Base-by-base conservation (phyloP, 2,329 filamentous ascomycete species). In the Dothiorella sarmentorum region DNA sequence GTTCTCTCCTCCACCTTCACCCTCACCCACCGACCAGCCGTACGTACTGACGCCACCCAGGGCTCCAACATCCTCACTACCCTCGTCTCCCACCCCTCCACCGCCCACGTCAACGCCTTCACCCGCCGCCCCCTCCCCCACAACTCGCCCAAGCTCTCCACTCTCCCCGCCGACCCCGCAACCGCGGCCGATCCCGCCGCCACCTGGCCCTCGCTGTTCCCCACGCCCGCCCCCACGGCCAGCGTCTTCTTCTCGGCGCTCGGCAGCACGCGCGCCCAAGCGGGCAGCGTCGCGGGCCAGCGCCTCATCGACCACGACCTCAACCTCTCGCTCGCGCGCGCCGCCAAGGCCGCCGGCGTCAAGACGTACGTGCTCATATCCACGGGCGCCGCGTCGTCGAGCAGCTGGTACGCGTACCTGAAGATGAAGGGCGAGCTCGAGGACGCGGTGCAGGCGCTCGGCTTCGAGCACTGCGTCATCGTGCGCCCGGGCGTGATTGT, bases 401-500 rank as follows among this genome's bases (percentile, higher is more conserved):
- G 70, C 75, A 78, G 67, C 74, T 78, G 66, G 1, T 69, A 87
- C 5, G 71, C 77, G 0, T 89, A 88, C 61, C 24, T 73, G 1
- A 79, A 79, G 72, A 94, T 97, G 90, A 97, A 97, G 79, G 85
- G 84, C 22, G 89, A 94, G 66, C 84, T 96, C 38, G 93, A 97
- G 72, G 88, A 95, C 31, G 79, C 85, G 15, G 82, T 96, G 61
- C 83, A 84, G 70, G 82, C 75, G 40, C 75, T 93, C 3, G 86
- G 78, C 4, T 96, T 96, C 68, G 88, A 92, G 51, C 85, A 89
- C 63, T 87, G 86, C 4, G 82, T 96, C 58, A 87, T 97, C 56
- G 49, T 87, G 38, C 73, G 85, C 43, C 92, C 92, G 0, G 92
- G 89, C 0, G 63, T 91, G 61, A 89, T 97, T 65, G 72, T 91